These are phyloP conservation scores for Geranium brycei DNA, from an alignment of 345 rosid genomes.

Conservation along the genomic window DNA sequence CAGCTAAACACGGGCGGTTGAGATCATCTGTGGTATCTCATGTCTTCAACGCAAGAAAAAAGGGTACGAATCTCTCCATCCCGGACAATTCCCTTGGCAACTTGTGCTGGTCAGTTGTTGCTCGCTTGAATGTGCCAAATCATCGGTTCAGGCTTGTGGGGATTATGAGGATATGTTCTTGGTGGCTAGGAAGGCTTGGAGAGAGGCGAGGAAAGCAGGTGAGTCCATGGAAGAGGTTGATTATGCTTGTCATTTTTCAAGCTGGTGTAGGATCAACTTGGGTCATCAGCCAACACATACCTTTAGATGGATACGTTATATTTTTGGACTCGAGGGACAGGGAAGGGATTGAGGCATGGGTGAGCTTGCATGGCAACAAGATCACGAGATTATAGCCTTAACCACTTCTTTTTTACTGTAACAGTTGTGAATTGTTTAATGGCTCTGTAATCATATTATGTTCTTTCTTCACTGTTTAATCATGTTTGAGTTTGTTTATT, in stretches of 20 bases:
- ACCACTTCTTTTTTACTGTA: no score
- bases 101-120: not conserved
- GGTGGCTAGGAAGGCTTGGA: not conserved
- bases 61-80: constrained; percentile 7
- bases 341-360: constrained; percentile 11
- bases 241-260: not conserved
- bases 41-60: constrained; percentile 4
- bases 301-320: not conserved
- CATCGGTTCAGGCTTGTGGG: no score
- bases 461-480: no score
- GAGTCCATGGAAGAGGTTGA: no score
- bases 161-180: not conserved
- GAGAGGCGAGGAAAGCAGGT: not conserved
- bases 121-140: no score
- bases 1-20: not conserved
- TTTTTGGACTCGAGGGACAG: constrained; percentile 2
- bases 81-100: constrained; percentile 10
- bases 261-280: constrained; percentile 9
- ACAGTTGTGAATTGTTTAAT: no score
- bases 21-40: no score
- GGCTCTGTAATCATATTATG: no score
- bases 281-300: not conserved
- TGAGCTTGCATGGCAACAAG: not conserved
- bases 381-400: no score
- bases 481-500: no score